Conservation (phyloP, 441 rosid genomes). For the Pelargonium hybrid region DNA sequence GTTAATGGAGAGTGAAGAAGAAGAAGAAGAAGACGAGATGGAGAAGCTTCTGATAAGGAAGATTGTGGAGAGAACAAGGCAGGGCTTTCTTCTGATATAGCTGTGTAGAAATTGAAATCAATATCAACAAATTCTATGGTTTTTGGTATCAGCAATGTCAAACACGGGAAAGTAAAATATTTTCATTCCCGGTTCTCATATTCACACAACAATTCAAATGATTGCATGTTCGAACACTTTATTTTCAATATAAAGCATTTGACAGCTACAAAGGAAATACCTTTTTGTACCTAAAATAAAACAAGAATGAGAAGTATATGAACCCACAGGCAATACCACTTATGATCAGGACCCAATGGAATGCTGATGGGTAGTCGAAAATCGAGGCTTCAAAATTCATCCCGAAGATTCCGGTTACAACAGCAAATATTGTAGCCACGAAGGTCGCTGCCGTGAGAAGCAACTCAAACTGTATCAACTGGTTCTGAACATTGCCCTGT, state of each 20-base stretch:
- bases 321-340: slow-evolving; percentile 48
- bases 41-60: neutral
- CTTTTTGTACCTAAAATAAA: slow-evolving; percentile 73
- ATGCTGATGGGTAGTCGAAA: slow-evolving; percentile 49
- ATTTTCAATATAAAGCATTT: neutral
- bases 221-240: too few relatives aligned
- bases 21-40: neutral
- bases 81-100: too few relatives aligned
- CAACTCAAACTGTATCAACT: slow-evolving; percentile 81
- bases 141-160: too few relatives aligned
- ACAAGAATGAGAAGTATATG: slow-evolving; percentile 49
- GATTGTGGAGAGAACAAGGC: neutral
- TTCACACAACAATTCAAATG: too few relatives aligned
- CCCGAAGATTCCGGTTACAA: slow-evolving; percentile 76
- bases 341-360: slow-evolving; percentile 61
- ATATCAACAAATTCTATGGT: too few relatives aligned
- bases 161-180: too few relatives aligned
- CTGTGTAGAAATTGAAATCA: too few relatives aligned
- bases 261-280: slow-evolving; percentile 50
- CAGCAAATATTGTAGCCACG: slow-evolving; percentile 71
- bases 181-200: too few relatives aligned
- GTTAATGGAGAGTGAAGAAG: neutral
- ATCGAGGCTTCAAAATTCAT: slow-evolving; percentile 68
- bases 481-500: slow-evolving; percentile 94
- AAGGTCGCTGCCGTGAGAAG: slow-evolving; percentile 93